phyloP scores from a whole-genome alignment of 2,329 filamentous ascomycete species.

The Fusarium sororula region DNA sequence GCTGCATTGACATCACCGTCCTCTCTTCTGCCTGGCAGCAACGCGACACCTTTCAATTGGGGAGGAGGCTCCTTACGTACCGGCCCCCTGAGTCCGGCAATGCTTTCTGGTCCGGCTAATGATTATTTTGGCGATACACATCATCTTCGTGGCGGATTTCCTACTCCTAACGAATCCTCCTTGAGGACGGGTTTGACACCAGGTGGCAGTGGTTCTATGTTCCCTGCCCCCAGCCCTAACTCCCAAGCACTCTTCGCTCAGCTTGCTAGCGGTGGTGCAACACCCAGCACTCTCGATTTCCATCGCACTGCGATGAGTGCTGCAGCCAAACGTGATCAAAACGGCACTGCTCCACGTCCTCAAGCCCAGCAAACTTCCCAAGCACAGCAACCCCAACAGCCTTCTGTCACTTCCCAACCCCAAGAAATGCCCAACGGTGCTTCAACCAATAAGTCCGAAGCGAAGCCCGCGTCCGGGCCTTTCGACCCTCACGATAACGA shows the following conservation, averaged over 20 bases:
- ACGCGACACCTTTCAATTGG: constrained; percentile 81
- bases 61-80: constrained; percentile 84
- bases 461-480: constrained; percentile 66
- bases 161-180: constrained; percentile 96
- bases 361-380: constrained; percentile 50
- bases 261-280: constrained; percentile 82
- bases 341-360: constrained; percentile 45
- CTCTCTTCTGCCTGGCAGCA: constrained; percentile 77
- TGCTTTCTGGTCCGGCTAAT: constrained; percentile 86
- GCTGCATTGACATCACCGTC: constrained; percentile 91
- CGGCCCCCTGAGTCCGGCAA: constrained; percentile 93
- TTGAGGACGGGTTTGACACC: constrained; percentile 91
- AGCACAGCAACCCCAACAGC: constrained; percentile 29
- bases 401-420: constrained; percentile 61
- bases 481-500: constrained; percentile 94
- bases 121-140: constrained; percentile 90
- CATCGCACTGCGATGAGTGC: constrained; percentile 91
- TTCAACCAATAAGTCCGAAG: constrained; percentile 55
- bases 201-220: constrained; percentile 96
- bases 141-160: constrained; percentile 83
- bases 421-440: constrained; percentile 58
- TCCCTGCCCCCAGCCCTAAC: constrained; percentile 89
- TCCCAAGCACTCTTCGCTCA: constrained; percentile 84
- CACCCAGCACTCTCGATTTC: constrained; percentile 91
- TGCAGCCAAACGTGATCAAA: constrained; percentile 68